These are phyloP conservation scores for Phytophthora lateralis DNA, from an alignment of 352 stramenopile species.

Conservation along the genomic window DNA sequence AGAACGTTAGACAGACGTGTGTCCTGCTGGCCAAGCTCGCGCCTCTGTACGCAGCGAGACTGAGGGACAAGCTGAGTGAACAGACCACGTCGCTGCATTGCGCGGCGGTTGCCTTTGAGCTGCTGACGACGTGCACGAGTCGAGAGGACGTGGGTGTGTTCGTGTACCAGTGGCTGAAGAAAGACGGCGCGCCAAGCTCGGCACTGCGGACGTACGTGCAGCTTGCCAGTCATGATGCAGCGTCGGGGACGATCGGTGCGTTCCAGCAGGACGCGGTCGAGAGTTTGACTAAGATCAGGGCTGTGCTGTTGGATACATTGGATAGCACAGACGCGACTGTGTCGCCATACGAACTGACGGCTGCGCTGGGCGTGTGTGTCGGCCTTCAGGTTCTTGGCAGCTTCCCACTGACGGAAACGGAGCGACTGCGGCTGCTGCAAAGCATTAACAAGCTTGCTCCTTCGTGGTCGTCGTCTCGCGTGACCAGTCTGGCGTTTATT, in stretches of 20 bases:
- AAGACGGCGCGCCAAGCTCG: slow-evolving; percentile 22
- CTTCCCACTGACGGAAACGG: slow-evolving; percentile 52
- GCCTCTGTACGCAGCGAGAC: slow-evolving; percentile 41
- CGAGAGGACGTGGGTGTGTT: slow-evolving; percentile 42
- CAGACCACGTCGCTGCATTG: slow-evolving; percentile 37
- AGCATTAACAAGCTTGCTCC: slow-evolving; percentile 46
- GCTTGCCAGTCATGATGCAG: slow-evolving; percentile 16
- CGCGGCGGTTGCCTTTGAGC: slow-evolving; percentile 22
- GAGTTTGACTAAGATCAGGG: slow-evolving; percentile 24
- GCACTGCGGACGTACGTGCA: slow-evolving; percentile 36
- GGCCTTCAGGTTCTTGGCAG: slow-evolving; percentile 51
- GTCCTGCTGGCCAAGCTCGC: slow-evolving; percentile 42
- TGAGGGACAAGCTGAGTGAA: slow-evolving; percentile 39
- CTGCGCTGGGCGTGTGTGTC: slow-evolving; percentile 50
- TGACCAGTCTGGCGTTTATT: slow-evolving; percentile 60
- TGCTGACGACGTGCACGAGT: slow-evolving; percentile 24
- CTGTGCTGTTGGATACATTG: slow-evolving; percentile 32
- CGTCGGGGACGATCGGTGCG: background rate
- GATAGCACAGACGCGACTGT: slow-evolving; percentile 12
- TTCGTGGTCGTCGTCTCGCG: slow-evolving; percentile 32
- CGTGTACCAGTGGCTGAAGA: slow-evolving; percentile 50
- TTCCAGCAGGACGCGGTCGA: slow-evolving; percentile 30
- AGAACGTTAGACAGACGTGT: slow-evolving; percentile 33
- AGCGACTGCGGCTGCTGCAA: slow-evolving; percentile 52
- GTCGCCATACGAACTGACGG: slow-evolving; percentile 35